Conservation (phyloP, 2,329 filamentous ascomycete species). For the Stagonosporopsis chrysanthemi region DNA sequence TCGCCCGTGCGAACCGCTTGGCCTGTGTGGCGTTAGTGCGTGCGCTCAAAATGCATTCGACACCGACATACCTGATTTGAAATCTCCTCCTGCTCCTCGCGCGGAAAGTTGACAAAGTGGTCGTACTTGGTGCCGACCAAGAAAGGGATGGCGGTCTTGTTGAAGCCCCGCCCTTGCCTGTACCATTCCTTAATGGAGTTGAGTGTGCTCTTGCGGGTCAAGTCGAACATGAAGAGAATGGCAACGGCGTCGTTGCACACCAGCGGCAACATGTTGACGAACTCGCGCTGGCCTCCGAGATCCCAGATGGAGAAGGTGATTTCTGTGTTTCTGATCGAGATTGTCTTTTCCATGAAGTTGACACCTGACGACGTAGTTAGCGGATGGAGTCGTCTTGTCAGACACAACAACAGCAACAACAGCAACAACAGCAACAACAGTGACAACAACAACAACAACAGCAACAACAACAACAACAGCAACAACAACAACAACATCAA, state of each 20-base stretch:
- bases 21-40: slow-evolving; percentile 63
- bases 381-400: too few relatives aligned
- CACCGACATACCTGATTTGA: slow-evolving; percentile 78
- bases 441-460: slow-evolving; percentile 24
- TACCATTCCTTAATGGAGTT: slow-evolving; percentile 99
- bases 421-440: too few relatives aligned
- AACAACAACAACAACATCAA: slow-evolving; percentile 30
- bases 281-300: slow-evolving; percentile 95
- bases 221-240: slow-evolving; percentile 99
- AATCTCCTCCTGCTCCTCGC: slow-evolving; percentile 98
- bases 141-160: slow-evolving; percentile 99
- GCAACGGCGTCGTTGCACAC: slow-evolving; percentile 99
- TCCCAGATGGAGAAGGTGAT: slow-evolving; percentile 99
- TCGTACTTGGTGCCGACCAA: slow-evolving; percentile 98
- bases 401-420: too few relatives aligned
- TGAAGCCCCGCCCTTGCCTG: slow-evolving; percentile 94
- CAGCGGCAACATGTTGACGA: slow-evolving; percentile 99
- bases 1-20: slow-evolving; percentile 94
- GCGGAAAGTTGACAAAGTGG: slow-evolving; percentile 98
- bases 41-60: neutral
- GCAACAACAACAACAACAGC: slow-evolving; percentile 23
- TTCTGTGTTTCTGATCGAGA: slow-evolving; percentile 98
- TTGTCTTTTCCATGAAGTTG: slow-evolving; percentile 99
- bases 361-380: slow-evolving; percentile 67
- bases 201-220: slow-evolving; percentile 95